These are phyloP conservation scores for Chalciporus piperatus DNA, from an alignment of 768 basidiomycete genomes.

Conservation along the genomic window DNA sequence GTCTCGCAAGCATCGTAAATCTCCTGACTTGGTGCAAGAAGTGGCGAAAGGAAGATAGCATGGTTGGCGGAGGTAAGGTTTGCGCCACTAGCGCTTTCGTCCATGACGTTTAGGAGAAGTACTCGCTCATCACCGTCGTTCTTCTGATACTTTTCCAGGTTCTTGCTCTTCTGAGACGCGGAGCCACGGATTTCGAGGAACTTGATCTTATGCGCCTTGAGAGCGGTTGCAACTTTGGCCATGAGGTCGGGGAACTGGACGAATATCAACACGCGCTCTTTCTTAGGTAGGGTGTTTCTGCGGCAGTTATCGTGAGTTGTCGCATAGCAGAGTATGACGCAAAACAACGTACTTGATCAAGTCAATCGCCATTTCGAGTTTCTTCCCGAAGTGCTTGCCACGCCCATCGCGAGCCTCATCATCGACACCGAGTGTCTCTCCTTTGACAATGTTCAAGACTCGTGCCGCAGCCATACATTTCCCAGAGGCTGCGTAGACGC, in stretches of 20 bases:
- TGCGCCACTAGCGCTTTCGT: constrained; percentile 91
- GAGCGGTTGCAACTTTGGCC: constrained; percentile 85
- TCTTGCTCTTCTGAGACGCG: constrained; percentile 74
- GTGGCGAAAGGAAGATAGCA: constrained; percentile 90
- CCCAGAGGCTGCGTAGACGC: constrained; percentile 67
- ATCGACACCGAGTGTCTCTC: constrained; percentile 75
- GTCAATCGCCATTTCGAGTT: constrained; percentile 72
- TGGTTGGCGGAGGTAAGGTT: constrained; percentile 94
- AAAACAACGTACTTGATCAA: constrained; percentile 63
- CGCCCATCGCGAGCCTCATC: constrained; percentile 69
- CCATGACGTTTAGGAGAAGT: constrained; percentile 87
- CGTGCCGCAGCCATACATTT: constrained; percentile 79
- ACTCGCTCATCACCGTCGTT: constrained; percentile 73
- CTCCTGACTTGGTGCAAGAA: constrained; percentile 78
- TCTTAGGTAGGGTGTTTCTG: constrained; percentile 65
- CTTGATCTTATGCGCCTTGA: constrained; percentile 65
- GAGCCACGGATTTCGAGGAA: constrained; percentile 82
- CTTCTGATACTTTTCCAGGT: constrained; percentile 83
- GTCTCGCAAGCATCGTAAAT: constrained; percentile 83
- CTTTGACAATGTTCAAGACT: constrained; percentile 78
- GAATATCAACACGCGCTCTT: constrained; percentile 86
- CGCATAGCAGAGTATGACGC: neutral
- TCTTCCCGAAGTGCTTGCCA: constrained; percentile 79
- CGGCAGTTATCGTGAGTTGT: neutral
- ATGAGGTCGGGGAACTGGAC: constrained; percentile 96